A percentile compares a stretch with the other conserved stretches of the same genome.
Conservation (phyloP, 306 rosid species). For the Ormosia semicastrata region DNA sequence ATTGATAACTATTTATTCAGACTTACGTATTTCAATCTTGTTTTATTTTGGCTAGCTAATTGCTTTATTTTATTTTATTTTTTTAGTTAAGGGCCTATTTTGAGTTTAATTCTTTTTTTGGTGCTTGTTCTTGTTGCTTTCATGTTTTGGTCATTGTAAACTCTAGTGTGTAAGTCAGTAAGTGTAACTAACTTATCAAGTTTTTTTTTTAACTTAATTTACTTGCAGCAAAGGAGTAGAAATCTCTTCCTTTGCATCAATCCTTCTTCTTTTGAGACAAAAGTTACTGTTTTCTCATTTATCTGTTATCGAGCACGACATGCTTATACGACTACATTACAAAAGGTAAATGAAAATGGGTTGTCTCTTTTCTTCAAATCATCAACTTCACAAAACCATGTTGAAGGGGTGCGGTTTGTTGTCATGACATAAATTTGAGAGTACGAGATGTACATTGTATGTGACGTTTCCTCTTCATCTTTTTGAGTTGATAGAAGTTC, state of each 20-base stretch:
- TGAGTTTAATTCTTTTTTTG: neutral
- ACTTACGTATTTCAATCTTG: neutral
- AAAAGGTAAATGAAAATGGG: neutral
- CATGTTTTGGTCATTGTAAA: neutral
- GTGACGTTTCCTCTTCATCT: neutral
- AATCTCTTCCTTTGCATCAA: neutral
- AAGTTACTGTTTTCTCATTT: neutral
- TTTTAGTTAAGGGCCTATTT: neutral
- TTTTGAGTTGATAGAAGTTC: neutral
- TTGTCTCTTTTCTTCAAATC: neutral
- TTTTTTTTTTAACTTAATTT: neutral
- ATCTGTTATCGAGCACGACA: neutral
- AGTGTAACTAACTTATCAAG: too few relatives aligned
- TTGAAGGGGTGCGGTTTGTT: slow-evolving; percentile 3
- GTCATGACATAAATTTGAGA: neutral
- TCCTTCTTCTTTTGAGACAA: neutral
- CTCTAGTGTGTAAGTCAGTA: too few relatives aligned
- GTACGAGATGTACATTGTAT: slow-evolving; percentile 3
- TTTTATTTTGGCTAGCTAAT: neutral
- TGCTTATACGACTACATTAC: neutral
- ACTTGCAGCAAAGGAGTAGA: neutral
- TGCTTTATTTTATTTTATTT: neutral
- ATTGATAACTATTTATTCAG: neutral
- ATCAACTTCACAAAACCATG: neutral
- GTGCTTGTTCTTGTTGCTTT: neutral